A percentile compares a stretch with the other conserved stretches of the same genome.
Conservation (phyloP, 768 basidiomycete genomes). For the Tubosaeta sp. region DNA sequence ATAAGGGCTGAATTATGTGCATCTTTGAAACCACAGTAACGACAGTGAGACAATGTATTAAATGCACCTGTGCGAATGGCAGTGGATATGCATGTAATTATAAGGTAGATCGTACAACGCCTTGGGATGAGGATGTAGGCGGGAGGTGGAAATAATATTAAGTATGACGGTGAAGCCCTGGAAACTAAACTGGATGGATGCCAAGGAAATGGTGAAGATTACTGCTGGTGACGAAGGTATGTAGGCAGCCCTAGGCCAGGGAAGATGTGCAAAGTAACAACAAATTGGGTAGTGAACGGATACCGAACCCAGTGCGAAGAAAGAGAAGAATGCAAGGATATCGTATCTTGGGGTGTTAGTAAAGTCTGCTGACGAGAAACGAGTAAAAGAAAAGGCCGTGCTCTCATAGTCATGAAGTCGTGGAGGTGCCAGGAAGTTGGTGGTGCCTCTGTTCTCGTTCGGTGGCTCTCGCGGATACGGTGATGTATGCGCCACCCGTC, state of each 20-base stretch:
- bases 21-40: slow-evolving; percentile 13
- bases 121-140: slow-evolving; percentile 19
- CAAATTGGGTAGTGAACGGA: slow-evolving; percentile 21
- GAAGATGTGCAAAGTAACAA: slow-evolving; percentile 19
- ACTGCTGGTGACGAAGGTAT: slow-evolving; percentile 29
- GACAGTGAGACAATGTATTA: slow-evolving; percentile 25
- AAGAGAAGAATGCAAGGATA: slow-evolving; percentile 23
- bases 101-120: slow-evolving; percentile 35
- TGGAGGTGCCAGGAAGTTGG: slow-evolving; percentile 24
- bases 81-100: slow-evolving; percentile 32
- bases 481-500: slow-evolving; percentile 81
- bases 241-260: slow-evolving; percentile 16
- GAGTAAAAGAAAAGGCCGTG: slow-evolving; percentile 9
- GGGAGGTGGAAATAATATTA: slow-evolving; percentile 20
- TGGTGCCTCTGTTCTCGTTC: slow-evolving; percentile 48
- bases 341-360: slow-evolving; percentile 26
- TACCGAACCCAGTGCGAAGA: slow-evolving; percentile 19
- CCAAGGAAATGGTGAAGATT: slow-evolving; percentile 27
- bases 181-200: slow-evolving; percentile 28
- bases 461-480: slow-evolving; percentile 75
- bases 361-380: slow-evolving; percentile 20
- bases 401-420: slow-evolving; percentile 25
- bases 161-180: slow-evolving; percentile 23
- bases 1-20: not conserved
- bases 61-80: slow-evolving; percentile 28